Evolutionary conservation across 345 rosid species (phyloP).

Genomic region (Barbarea vulgaris): DNA sequence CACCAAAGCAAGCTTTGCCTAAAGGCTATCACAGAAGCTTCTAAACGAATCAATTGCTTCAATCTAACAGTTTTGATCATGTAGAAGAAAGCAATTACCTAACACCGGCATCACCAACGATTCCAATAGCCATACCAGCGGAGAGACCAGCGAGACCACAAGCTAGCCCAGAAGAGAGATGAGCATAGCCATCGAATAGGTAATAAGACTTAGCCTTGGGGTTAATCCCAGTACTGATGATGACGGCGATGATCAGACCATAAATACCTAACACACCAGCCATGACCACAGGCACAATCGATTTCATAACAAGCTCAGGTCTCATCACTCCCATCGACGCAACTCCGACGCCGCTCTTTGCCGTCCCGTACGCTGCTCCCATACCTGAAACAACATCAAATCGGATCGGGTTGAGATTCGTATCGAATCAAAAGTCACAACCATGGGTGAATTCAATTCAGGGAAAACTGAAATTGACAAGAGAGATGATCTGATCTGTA

Average conservation of each 20-base stretch:
- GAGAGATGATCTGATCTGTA: slow-evolving; percentile 27
- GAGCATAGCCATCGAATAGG: slow-evolving; percentile 73
- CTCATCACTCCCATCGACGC: slow-evolving; percentile 89
- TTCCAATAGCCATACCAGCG: slow-evolving; percentile 45
- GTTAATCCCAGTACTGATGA: slow-evolving; percentile 76
- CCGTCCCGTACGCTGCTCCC: slow-evolving; percentile 86
- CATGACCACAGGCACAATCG: slow-evolving; percentile 84
- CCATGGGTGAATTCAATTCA: neutral
- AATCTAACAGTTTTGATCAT: neutral
- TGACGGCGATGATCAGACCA: slow-evolving; percentile 74
- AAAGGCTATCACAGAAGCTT: neutral
- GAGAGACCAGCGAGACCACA: slow-evolving; percentile 41
- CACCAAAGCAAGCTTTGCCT: neutral
- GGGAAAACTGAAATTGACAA: neutral
- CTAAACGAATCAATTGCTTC: neutral
- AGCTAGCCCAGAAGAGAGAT: slow-evolving; percentile 60
- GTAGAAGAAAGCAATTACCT: slow-evolving; percentile 13
- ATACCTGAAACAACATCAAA: slow-evolving; percentile 50
- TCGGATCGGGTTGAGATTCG: neutral
- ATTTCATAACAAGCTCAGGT: slow-evolving; percentile 81
- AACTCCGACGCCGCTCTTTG: slow-evolving; percentile 77
- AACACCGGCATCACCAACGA: slow-evolving; percentile 43
- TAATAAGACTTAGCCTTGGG: slow-evolving; percentile 74
- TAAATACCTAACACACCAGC: slow-evolving; percentile 82
- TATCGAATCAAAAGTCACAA: too few species aligned